Evolutionary conservation across 345 rosid genomes (phyloP), one percentile per base, ranked within the genome.

Genomic region (Hypericum androsaemum): DNA sequence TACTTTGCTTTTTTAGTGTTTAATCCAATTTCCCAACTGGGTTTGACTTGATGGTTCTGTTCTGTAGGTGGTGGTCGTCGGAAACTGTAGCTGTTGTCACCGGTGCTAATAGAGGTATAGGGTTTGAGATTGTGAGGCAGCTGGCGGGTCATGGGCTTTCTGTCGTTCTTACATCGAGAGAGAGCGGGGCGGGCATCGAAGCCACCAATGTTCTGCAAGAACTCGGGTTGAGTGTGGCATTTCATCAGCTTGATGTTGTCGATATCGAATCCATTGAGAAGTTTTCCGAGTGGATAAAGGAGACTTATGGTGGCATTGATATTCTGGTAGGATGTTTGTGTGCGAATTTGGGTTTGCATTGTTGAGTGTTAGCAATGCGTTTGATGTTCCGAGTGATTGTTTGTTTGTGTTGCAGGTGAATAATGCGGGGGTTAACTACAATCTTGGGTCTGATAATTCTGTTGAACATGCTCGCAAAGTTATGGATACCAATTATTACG

Each of bases 381-480:
- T 13, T 14, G 7, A 17, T 47, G 12, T 10, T 14, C 22, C 32
- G 32, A 22, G 32, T 4, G 1, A 22, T 47, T 47, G 52, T 13
- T 13, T 54, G 2, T n/a, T n/a, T 47, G 41, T 55, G 40, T 42
- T 67, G 69, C 64, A 92, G 98, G 82, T 92, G 43, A 92, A 92
- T 60, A 92, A 92, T 68, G 98, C 98, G 7, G 98, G 94, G 62
- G 90, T 88, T 52, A 92, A 88, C 66, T 78, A 73, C 74, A 92
- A 88, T 53, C 50, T 77, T 15, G 95, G 89, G 55, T 54, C 80
- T 7, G 69, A 62, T n/a, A 92, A 92, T 74, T 88, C 94, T 3
- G 88, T 88, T 41, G 88, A 80, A 61, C 56, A 50, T 63, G 79
- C 98, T 3, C 57, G 65, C 54, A 79, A 61, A 72, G 94, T 85